Conservation (phyloP, 1,284 basidiomycete species). For the Fistulina hepatica region DNA sequence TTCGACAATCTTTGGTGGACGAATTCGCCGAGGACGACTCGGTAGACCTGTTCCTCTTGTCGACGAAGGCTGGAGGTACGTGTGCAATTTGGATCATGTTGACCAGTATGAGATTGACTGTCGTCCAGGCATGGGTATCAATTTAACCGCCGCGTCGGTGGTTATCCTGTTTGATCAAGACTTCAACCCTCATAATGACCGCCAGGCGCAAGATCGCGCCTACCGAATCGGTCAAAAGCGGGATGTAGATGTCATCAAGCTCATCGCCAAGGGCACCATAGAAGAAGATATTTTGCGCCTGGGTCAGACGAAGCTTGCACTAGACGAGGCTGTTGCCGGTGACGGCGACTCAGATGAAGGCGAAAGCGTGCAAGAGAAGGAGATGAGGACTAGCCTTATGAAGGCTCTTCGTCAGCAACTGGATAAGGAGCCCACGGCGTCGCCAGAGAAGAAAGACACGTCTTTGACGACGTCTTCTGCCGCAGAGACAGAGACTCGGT, state of each 20-base stretch:
- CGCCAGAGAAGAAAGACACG: slow-evolving; percentile 26
- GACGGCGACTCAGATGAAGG: slow-evolving; percentile 49
- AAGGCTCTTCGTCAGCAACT: slow-evolving; percentile 71
- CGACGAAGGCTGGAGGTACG: slow-evolving; percentile 82
- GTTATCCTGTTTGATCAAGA: slow-evolving; percentile 98
- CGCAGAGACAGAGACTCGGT: no score
- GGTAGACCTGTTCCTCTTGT: slow-evolving; percentile 91
- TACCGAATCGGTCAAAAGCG: slow-evolving; percentile 96
- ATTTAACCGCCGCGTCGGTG: slow-evolving; percentile 84
- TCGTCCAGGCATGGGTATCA: slow-evolving; percentile 67
- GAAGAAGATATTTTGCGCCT: slow-evolving; percentile 94
- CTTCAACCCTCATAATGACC: slow-evolving; percentile 89
- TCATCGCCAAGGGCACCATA: slow-evolving; percentile 89
- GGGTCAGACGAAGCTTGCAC: slow-evolving; percentile 80
- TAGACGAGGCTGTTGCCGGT: slow-evolving; percentile 88
- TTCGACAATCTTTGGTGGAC: slow-evolving; percentile 89
- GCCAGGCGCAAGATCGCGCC: slow-evolving; percentile 94
- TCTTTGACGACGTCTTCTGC: no score
- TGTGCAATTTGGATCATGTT: not conserved
- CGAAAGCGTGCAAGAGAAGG: slow-evolving; percentile 59
- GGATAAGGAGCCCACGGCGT: no score
- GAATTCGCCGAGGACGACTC: slow-evolving; percentile 90
- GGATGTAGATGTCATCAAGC: slow-evolving; percentile 85
- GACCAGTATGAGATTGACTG: not conserved
- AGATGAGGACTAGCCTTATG: slow-evolving; percentile 76